Percentiles rank a stretch among this genome's conserved stretches.
Conservation (phyloP, 805 yeast species). For the Myxozyma udenii region DNA sequence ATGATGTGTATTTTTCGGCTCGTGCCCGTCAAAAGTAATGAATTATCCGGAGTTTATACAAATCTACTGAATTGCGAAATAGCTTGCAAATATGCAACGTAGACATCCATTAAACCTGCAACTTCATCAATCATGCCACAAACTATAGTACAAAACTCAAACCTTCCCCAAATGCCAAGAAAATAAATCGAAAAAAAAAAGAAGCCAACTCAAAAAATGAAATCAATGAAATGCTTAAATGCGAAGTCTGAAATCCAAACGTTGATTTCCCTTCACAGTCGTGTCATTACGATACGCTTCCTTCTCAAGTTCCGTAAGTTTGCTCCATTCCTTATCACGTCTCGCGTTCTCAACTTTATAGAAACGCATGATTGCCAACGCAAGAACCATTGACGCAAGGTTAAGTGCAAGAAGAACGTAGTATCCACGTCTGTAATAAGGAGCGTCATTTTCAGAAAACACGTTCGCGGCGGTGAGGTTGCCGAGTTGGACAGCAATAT, state of each 20-base stretch:
- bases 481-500: constrained; percentile 62
- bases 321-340: constrained; percentile 53
- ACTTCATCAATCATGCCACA: no score
- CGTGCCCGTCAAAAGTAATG: no score
- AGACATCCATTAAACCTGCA: no score
- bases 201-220: no score
- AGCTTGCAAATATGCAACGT: no score
- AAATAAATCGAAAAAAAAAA: no score
- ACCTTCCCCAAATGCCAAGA: no score
- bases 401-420: constrained; percentile 33
- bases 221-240: neutral
- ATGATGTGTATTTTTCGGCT: no score
- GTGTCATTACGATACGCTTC: constrained; percentile 47
- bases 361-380: constrained; percentile 35
- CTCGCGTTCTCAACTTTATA: constrained; percentile 36
- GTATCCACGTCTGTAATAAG: constrained; percentile 60
- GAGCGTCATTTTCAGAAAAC: constrained; percentile 56
- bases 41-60: no score
- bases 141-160: no score
- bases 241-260: constrained; percentile 50
- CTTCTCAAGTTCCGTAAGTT: constrained; percentile 49
- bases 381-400: constrained; percentile 31
- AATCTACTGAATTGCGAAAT: no score
- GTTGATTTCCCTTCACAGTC: constrained; percentile 53
- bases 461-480: constrained; percentile 54